Evolutionary conservation across 306 rosid species (phyloP), one percentile per base, ranked within the genome.

Genomic region (Inga oerstediana): DNA sequence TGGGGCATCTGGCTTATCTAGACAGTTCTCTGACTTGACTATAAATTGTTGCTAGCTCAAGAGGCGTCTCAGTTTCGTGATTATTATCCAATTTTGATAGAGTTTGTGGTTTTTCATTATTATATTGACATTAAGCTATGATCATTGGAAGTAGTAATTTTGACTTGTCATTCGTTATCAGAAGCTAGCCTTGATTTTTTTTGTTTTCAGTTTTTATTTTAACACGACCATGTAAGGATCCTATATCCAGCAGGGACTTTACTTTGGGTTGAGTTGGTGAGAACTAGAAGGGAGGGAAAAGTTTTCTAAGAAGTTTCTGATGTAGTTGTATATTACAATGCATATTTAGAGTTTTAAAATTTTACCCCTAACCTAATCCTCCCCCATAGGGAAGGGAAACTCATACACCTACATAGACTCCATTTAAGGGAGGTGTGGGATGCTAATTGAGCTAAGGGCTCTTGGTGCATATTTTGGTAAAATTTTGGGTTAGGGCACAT

Each of bases 11-110:
- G 92, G 81, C 66, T 85, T 92, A 91, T 88, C 94, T 2, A 89
- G 82, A 84, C 93, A 92, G 59, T 88, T 92, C 7, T 92, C 97
- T 77, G 79, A 86, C 64, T 89, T 85, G 89, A 85, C 87, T 65
- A 77, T 90, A 56, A 91, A 92, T 66, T 92, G 94, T 66, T 92
- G 94, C 62, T 90, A 74, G 82, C 30, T 10, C 27, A 61, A 39
- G 39, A 35, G 79, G 56, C 32, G 7, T 67, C 76, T 45, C 8
- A 45, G 30, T 12, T 72, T 72, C 20, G n/a, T 51, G 76, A 45
- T 8, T 54, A 41, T 65, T 65, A 41, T 56, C 68, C 87, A 83
- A 10, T 80, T 87, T 80, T 87, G 85, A 20, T 46, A 13, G 34
- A 3, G 13, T 46, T 74, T 11, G 66, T 65, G 56, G 22, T 2